A percentile compares a stretch with the other conserved stretches of the same genome.
Conservation (phyloP, 2,329 filamentous ascomycete species). For the Lachnellula subtilissima region DNA sequence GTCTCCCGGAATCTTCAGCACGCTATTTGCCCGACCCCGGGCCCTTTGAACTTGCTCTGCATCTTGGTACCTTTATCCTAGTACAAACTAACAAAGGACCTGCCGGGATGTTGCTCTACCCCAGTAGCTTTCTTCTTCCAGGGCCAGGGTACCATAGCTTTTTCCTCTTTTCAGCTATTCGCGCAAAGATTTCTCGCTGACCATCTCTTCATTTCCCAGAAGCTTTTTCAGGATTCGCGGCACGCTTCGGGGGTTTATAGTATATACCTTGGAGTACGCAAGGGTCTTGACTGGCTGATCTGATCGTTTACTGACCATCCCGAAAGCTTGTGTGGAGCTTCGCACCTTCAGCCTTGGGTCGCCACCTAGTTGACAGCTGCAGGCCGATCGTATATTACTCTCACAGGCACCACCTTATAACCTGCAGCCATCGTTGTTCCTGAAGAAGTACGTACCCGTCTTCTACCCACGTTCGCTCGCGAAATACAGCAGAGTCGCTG, state of each 20-base stretch:
- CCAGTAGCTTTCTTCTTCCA: neutral
- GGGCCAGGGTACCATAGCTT: constrained; percentile 24
- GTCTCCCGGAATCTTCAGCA: neutral
- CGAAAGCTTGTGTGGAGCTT: constrained; percentile 7
- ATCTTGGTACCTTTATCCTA: neutral
- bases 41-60: neutral
- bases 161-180: constrained; percentile 21
- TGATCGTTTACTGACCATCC: constrained; percentile 10
- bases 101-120: neutral
- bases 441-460: constrained; percentile 17
- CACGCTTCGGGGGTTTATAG: constrained; percentile 16
- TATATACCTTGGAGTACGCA: constrained; percentile 5
- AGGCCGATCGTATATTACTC: constrained; percentile 13
- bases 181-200: constrained; percentile 4
- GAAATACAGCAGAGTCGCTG: constrained; percentile 19
- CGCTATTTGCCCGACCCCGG: neutral
- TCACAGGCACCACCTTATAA: constrained; percentile 17
- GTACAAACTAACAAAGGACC: neutral
- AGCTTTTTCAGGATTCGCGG: constrained; percentile 14
- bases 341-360: constrained; percentile 16
- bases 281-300: constrained; percentile 2
- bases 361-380: constrained; percentile 7
- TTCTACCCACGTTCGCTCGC: constrained; percentile 24
- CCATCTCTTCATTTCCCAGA: constrained; percentile 2
- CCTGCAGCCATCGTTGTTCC: constrained; percentile 20